Evolutionary conservation across 768 basidiomycete species (phyloP).

Genomic region (Trametes meyenii): DNA sequence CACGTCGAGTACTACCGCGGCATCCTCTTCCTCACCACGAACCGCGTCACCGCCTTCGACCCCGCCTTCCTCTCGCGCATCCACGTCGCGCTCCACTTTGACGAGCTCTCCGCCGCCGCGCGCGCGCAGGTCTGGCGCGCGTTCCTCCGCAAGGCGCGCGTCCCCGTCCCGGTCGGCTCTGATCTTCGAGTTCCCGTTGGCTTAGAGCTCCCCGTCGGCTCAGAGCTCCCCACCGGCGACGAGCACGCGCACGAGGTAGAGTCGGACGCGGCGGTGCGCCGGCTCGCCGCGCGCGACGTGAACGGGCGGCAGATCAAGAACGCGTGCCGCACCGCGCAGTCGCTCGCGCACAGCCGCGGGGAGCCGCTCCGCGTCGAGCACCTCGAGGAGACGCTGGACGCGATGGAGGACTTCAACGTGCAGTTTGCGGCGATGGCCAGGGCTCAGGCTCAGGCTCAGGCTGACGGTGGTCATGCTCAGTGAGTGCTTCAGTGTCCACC

Average conservation of each 20-base stretch:
- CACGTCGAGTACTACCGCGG: constrained; percentile 41
- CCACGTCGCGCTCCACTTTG: constrained; percentile 49
- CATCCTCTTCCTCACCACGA: constrained; percentile 45
- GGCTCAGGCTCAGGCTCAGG: background rate
- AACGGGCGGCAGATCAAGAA: constrained; percentile 76
- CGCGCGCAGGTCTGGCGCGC: constrained; percentile 32
- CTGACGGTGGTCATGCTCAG: too few species aligned
- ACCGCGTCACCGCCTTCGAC: constrained; percentile 55
- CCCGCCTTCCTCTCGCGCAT: constrained; percentile 71
- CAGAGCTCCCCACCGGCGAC: too few species aligned
- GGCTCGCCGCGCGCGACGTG: constrained; percentile 51
- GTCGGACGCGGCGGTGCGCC: constrained; percentile 38
- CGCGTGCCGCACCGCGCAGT: constrained; percentile 61
- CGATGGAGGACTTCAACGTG: constrained; percentile 51
- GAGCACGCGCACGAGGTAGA: too few species aligned
- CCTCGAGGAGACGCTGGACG: constrained; percentile 59
- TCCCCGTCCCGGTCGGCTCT: too few species aligned
- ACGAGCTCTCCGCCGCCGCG: constrained; percentile 30
- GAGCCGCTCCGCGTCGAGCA: constrained; percentile 50
- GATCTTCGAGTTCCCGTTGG: too few species aligned
- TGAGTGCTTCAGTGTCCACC: too few species aligned
- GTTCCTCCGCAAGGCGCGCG: constrained; percentile 31
- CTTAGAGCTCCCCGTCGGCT: too few species aligned
- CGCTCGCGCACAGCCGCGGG: constrained; percentile 52
- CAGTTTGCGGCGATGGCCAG: constrained; percentile 23